These are phyloP conservation scores for Phytopythium cucurbitacearum DNA, from an alignment of 352 stramenopile species.

Conservation along the genomic window DNA sequence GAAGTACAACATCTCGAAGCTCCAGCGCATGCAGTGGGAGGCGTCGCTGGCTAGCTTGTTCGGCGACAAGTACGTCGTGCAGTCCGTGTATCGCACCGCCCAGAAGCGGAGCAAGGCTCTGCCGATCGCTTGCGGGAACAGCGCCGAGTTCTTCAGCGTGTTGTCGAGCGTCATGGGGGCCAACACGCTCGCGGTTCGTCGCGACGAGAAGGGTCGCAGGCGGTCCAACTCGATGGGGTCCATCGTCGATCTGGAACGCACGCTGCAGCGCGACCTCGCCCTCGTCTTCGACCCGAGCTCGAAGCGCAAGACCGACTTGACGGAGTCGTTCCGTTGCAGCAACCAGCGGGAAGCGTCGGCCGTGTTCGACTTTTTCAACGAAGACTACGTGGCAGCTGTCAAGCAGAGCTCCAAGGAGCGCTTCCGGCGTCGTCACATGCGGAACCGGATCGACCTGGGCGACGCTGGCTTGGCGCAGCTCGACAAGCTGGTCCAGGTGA, in stretches of 20 bases:
- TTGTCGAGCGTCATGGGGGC: slow-evolving; percentile 18
- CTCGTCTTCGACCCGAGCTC: slow-evolving; percentile 42
- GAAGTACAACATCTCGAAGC: slow-evolving; percentile 54
- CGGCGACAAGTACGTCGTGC: slow-evolving; percentile 53
- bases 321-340: slow-evolving; percentile 22
- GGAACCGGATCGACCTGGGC: slow-evolving; percentile 67
- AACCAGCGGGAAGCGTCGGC: slow-evolving; percentile 28
- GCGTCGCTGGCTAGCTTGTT: slow-evolving; percentile 65
- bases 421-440: slow-evolving; percentile 41
- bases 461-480: slow-evolving; percentile 70
- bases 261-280: slow-evolving; percentile 37
- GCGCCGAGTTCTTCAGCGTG: slow-evolving; percentile 6
- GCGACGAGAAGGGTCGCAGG: slow-evolving; percentile 4
- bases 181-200: slow-evolving; percentile 8
- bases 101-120: slow-evolving; percentile 2
- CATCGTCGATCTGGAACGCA: slow-evolving; percentile 8
- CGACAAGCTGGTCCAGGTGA: slow-evolving; percentile 61
- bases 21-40: slow-evolving; percentile 75
- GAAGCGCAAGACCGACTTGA: slow-evolving; percentile 31
- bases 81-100: slow-evolving; percentile 30
- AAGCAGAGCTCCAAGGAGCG: slow-evolving; percentile 60
- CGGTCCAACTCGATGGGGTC: background rate
- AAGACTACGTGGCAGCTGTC: slow-evolving; percentile 54
- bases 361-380: slow-evolving; percentile 65
- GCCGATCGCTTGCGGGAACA: slow-evolving; percentile 1